phyloP scores from a whole-genome alignment of 371 early-diverging fungal genomes.

The Lichtheimia corymbifera region DNA sequence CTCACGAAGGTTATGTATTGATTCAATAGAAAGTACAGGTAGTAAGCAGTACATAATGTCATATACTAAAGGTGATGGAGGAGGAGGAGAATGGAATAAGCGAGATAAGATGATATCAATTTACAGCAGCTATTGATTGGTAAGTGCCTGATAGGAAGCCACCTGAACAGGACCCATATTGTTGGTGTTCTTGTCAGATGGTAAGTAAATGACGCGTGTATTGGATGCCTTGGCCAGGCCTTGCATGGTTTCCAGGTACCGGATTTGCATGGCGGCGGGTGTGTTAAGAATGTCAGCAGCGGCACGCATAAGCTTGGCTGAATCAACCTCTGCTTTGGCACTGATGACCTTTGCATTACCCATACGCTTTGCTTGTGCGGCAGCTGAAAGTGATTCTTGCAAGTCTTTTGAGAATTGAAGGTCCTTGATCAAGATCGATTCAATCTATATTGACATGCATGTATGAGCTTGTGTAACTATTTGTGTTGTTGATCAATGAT shows the following conservation, averaged over 20 bases:
- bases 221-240: slow-evolving; percentile 60
- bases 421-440: slow-evolving; percentile 88
- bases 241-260: slow-evolving; percentile 86
- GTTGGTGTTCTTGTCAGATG: slow-evolving; percentile 19
- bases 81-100: too few species aligned
- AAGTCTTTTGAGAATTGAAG: slow-evolving; percentile 74
- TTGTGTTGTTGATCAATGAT: neutral
- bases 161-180: neutral
- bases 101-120: too few species aligned
- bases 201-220: slow-evolving; percentile 74
- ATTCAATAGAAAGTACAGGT: too few species aligned
- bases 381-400: slow-evolving; percentile 82
- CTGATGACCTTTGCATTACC: slow-evolving; percentile 91
- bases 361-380: slow-evolving; percentile 88
- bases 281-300: slow-evolving; percentile 76
- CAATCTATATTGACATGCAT: slow-evolving; percentile 43
- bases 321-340: slow-evolving; percentile 89
- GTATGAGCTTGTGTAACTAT: slow-evolving; percentile 11
- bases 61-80: too few species aligned
- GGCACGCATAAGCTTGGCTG: slow-evolving; percentile 92
- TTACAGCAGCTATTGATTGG: too few species aligned
- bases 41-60: too few species aligned
- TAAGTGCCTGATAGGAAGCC: neutral
- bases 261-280: slow-evolving; percentile 84
- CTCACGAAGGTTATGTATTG: too few species aligned